Conservation (phyloP, 331 rosid species). For the Prunus yedoensis region DNA sequence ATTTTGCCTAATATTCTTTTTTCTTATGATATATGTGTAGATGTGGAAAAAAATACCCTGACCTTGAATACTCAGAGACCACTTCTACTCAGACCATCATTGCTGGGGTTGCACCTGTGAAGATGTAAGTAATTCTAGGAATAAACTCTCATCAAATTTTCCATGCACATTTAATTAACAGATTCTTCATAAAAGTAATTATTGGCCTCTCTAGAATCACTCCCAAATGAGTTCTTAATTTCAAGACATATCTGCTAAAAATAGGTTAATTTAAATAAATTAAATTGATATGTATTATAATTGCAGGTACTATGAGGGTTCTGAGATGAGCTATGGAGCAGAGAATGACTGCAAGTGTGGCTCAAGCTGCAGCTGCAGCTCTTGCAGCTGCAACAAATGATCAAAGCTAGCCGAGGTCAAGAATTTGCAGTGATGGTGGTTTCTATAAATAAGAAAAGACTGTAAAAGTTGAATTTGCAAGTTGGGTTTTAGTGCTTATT, state of each 20-base stretch:
- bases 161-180: no score
- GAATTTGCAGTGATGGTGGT: neutral
- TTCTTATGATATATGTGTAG: conserved; percentile 2
- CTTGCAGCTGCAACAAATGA: conserved; percentile 41
- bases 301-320: conserved; percentile 18
- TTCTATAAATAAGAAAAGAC: conserved; percentile 11
- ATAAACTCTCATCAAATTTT: no score
- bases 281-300: no score
- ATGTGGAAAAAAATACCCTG: conserved; percentile 13
- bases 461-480: neutral
- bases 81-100: conserved; percentile 30
- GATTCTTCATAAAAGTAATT: no score
- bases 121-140: conserved; percentile 23
- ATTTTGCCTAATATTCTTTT: neutral
- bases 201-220: no score
- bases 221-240: no score
- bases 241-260: no score
- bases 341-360: conserved; percentile 55
- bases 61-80: conserved; percentile 32
- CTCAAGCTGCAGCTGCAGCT: conserved; percentile 41
- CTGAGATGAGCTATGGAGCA: conserved; percentile 40
- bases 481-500: neutral
- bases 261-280: no score
- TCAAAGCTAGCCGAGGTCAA: neutral
- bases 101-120: conserved; percentile 38